Base-by-base conservation (phyloP, 192 early-diverging fungal species). In the Linnemannia elongata region DNA sequence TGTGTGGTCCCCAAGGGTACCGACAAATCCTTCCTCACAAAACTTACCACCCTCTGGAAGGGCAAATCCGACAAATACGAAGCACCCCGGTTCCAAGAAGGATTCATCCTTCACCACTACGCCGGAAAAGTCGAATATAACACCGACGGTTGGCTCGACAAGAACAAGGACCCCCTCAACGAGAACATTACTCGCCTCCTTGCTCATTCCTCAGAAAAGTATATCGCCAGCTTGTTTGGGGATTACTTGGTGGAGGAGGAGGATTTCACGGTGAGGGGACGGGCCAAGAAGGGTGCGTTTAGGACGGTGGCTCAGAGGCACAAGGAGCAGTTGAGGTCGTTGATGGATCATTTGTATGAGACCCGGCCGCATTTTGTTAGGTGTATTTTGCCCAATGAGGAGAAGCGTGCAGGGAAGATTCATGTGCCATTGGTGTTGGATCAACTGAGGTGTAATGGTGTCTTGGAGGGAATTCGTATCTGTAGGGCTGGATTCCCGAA, bases 91-190 rank as follows among this genome's bases (percentile, higher is more conserved):
- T 98, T 99, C 90, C 93, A 95, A 78, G 91, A 94, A 77, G 96
- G 96, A 2, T 99, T 99, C 77, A 95, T 95, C 38, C 87, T 99
- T 39, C 93, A 95, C 54, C 98, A 99, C 88, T 99, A 99, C 88
- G 98, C 98, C 44, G 98, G 95, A 54, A 93, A 96, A 77, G 98
- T 99, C 41, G 97, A 99, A 82, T 99, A 99, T 83, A 94, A 91
- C 79, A 96, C 94, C 5, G 81, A 90, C 15, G 97, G 97, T 44
- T 99, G 98, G 98, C 90, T 99, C 7, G 96, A 99, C 89, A 99
- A 98, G 92, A 99, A 99, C 93, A 99, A 98, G 89, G 98, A 99
- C 83, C 98, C 96, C 20, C 92, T 99, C 74, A 99, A 99, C 88
- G 98, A 98, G 85, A 96, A 96, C 88, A 91, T 99, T 42, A 98